Evolutionary conservation across 176 grass and related monocot genomes (phyloP).

Genomic region (Poa pratensis): DNA sequence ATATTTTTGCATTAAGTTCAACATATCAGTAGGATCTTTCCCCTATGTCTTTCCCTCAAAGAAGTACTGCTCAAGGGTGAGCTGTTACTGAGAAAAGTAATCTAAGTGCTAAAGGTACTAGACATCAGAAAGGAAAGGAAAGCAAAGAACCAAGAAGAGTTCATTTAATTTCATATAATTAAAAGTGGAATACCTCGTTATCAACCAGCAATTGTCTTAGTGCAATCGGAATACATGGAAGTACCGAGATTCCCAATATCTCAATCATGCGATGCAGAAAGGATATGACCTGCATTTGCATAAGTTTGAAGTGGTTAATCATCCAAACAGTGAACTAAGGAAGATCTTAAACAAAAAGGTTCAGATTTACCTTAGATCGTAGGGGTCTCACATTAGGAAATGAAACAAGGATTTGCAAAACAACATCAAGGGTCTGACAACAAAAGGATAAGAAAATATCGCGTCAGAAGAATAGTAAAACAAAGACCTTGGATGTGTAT

Average conservation of each 20-base stretch:
- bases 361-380: conserved; percentile 72
- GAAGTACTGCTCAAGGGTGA: conserved; percentile 1
- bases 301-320: conserved; percentile 36
- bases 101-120: conserved; percentile 25
- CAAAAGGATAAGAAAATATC: conserved; percentile 28
- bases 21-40: conserved; percentile 3
- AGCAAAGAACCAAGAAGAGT: conserved; percentile 36
- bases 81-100: conserved; percentile 11
- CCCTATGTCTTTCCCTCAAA: not conserved
- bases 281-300: conserved; percentile 72
- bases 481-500: not conserved
- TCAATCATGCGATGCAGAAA: conserved; percentile 98
- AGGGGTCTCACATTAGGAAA: conserved; percentile 77
- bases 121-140: conserved; percentile 11
- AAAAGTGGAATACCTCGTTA: conserved; percentile 71
- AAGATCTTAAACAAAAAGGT: conserved; percentile 37
- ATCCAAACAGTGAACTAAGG: conserved; percentile 30
- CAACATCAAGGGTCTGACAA: conserved; percentile 78
- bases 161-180: not conserved
- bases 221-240: conserved; percentile 69
- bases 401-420: conserved; percentile 75
- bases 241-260: conserved; percentile 82
- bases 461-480: conserved; percentile 33
- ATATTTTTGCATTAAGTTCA: not conserved
- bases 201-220: conserved; percentile 83